phyloP scores from a whole-genome alignment of 495 filamentous ascomycete genomes.

The Eremomyces bilateralis region DNA sequence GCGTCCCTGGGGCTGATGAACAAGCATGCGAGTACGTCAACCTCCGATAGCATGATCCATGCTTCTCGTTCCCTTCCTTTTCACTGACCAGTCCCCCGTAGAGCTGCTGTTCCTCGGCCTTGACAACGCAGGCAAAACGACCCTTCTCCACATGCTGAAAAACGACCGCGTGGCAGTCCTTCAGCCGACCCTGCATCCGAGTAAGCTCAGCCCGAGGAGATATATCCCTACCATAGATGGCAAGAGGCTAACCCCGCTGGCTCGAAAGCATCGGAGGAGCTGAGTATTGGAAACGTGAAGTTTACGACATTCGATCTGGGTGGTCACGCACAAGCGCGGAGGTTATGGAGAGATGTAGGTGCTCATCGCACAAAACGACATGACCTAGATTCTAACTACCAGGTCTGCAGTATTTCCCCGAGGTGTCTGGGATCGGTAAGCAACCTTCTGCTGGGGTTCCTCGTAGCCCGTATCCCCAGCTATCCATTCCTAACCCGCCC shows the following conservation, averaged over 20 bases:
- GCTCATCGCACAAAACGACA: not conserved
- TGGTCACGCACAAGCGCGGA: slow-evolving; percentile 92
- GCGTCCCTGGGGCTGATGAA: slow-evolving; percentile 78
- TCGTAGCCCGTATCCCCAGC: no score
- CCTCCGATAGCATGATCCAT: no score
- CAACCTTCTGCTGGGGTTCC: no score
- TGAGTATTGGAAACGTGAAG: slow-evolving; percentile 84
- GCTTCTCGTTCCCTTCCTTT: no score
- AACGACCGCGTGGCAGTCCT: slow-evolving; percentile 91
- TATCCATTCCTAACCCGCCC: no score
- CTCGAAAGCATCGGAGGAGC: slow-evolving; percentile 70
- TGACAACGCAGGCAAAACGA: slow-evolving; percentile 97
- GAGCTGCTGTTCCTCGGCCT: slow-evolving; percentile 30
- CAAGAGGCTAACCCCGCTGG: slow-evolving; percentile 4
- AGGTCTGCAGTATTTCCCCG: slow-evolving; percentile 46
- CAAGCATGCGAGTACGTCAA: slow-evolving; percentile 37
- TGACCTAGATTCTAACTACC: slow-evolving; percentile 1
- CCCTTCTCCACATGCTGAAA: slow-evolving; percentile 38
- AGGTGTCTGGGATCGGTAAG: slow-evolving; percentile 61
- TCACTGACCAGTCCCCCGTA: no score
- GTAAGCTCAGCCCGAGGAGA: slow-evolving; percentile 3
- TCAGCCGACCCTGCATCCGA: slow-evolving; percentile 39
- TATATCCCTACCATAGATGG: not conserved
- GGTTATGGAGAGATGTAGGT: slow-evolving; percentile 67
- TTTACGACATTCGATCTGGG: slow-evolving; percentile 97